phyloP scores from a whole-genome alignment of 2,329 filamentous ascomycete genomes.

The Aspergillus melleus region DNA sequence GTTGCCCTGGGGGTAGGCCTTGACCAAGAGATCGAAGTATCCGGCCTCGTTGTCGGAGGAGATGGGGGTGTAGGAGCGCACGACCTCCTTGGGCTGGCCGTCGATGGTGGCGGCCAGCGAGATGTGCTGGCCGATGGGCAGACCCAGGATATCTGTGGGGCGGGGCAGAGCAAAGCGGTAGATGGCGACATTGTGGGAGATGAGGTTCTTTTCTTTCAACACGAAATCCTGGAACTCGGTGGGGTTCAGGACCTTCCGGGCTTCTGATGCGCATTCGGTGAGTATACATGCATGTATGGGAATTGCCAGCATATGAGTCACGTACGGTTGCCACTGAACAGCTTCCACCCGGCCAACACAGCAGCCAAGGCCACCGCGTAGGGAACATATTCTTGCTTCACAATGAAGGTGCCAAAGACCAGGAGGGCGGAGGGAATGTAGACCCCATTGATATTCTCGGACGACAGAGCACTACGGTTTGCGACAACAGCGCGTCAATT shows the following conservation, averaged over 20 bases:
- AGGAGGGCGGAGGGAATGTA: constrained; percentile 81
- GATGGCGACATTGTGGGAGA: constrained; percentile 98
- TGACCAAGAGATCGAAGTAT: constrained; percentile 95
- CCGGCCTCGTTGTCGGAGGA: constrained; percentile 86
- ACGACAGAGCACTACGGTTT: constrained; percentile 31
- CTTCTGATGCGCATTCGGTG: constrained; percentile 50
- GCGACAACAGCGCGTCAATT: constrained; percentile 9
- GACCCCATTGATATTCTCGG: constrained; percentile 71
- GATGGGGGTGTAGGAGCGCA: constrained; percentile 90
- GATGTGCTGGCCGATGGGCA: constrained; percentile 98
- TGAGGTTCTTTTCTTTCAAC: constrained; percentile 89
- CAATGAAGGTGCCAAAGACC: constrained; percentile 71
- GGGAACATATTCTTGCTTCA: constrained; percentile 75
- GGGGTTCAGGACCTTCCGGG: constrained; percentile 82
- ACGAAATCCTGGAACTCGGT: constrained; percentile 87
- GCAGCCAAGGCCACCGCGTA: constrained; percentile 69
- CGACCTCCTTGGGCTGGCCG: constrained; percentile 76
- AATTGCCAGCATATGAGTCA: constrained; percentile 21
- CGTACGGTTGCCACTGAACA: constrained; percentile 69
- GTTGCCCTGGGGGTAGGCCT: constrained; percentile 96
- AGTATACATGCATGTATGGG: constrained; percentile 2
- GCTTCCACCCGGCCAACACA: constrained; percentile 68
- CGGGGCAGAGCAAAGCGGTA: constrained; percentile 90
- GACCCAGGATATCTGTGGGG: constrained; percentile 78
- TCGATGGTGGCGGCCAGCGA: constrained; percentile 83